Evolutionary conservation across 805 yeast genomes (phyloP), one percentile per base, ranked within the genome.

Genomic region (Maudiozyma bulderi): DNA sequence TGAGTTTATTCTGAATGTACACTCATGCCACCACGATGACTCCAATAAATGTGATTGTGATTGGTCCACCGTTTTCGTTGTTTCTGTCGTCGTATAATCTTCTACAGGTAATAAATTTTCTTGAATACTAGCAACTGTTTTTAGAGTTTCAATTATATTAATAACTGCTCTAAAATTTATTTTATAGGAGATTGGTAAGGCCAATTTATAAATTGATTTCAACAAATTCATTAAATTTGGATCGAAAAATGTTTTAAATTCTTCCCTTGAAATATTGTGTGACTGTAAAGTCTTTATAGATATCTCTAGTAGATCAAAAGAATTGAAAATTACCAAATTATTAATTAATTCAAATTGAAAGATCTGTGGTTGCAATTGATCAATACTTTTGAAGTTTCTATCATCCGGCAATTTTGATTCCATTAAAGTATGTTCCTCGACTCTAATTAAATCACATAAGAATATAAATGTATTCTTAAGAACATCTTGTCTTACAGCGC

Each of bases 221-320:
- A 74, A 42, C 3, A 57, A 52, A 15, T 50, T 52, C n/a, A 57
- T 37, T 2, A 61, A 28, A 5, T 47, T 32, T 3, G 44, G 40
- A 43, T 57, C 62, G n/a, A 59, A 50, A 59, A 70, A 40, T 13
- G 50, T 13, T 15, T 6, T 35, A 20, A 47, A 35, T 8, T 8
- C n/a, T 14, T 14, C 37, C 33, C 9, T n/a, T 30, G 37, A 11
- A 4, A 37, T 32, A 13, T 58, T 41, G 32, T 56, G 52, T 34
- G 57, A 50, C 47, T 60, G 53, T 26, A 60, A 47, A 37, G 64
- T 57, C 50, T 59, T 46, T 30, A 67, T 57, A 14, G 79, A 60
- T 0, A 69, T 65, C 54, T 82, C 88, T 20, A 83, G 54, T 3
- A 80, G 65, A 57, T 84, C 89, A 62, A 78, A 70, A 2, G 78